Conservation (phyloP, 441 rosid species). For the Manihot esculenta region DNA sequence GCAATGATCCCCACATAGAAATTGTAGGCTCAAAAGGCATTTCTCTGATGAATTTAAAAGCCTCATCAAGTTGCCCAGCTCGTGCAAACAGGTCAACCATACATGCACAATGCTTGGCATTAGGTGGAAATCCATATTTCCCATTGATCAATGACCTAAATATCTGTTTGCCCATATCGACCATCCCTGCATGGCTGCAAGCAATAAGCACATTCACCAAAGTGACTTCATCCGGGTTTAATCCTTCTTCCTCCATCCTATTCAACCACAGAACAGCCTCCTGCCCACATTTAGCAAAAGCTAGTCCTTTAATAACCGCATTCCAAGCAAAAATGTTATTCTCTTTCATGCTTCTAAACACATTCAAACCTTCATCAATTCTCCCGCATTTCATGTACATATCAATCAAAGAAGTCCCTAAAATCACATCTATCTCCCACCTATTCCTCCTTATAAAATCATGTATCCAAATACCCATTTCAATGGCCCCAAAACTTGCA, state of each 20-base stretch:
- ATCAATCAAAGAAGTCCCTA: slow-evolving; percentile 53
- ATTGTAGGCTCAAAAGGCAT: slow-evolving; percentile 53
- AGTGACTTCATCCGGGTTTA: slow-evolving; percentile 44
- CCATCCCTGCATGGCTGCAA: slow-evolving; percentile 52
- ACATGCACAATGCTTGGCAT: slow-evolving; percentile 48
- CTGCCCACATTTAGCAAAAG: slow-evolving; percentile 41
- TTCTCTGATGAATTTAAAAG: slow-evolving; percentile 35
- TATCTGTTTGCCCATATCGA: slow-evolving; percentile 37
- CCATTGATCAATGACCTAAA: slow-evolving; percentile 43
- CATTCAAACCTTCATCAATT: slow-evolving; percentile 41
- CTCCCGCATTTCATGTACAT: slow-evolving; percentile 54
- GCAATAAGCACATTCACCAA: slow-evolving; percentile 46
- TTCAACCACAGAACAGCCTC: slow-evolving; percentile 45
- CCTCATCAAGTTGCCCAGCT: slow-evolving; percentile 40
- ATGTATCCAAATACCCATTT: slow-evolving; percentile 61
- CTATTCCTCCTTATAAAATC: slow-evolving; percentile 37
- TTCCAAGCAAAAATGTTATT: slow-evolving; percentile 52
- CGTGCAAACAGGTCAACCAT: slow-evolving; percentile 45
- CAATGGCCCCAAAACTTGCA: slow-evolving; percentile 37
- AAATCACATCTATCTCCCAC: slow-evolving; percentile 52
- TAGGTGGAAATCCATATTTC: slow-evolving; percentile 40
- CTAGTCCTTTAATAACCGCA: slow-evolving; percentile 47
- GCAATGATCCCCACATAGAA: slow-evolving; percentile 53
- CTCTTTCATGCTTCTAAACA: slow-evolving; percentile 42
- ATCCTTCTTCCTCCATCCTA: slow-evolving; percentile 44